phyloP scores from a whole-genome alignment of 2,329 filamentous ascomycete species.

The Alternaria tenuissima region DNA sequence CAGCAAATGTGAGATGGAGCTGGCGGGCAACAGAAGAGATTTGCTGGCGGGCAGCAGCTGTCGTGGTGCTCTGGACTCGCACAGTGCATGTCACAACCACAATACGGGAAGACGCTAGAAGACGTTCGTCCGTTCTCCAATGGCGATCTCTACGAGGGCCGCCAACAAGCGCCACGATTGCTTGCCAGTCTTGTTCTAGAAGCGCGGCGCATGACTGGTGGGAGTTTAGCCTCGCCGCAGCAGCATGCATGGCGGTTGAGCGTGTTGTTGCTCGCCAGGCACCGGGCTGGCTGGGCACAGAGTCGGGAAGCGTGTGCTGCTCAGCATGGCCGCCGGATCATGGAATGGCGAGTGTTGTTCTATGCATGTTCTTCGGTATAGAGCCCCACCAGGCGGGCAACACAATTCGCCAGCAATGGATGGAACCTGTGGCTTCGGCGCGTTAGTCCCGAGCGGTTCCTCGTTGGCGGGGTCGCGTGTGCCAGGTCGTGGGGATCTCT shows the following conservation, averaged over 20 bases:
- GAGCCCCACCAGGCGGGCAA: constrained; percentile 9
- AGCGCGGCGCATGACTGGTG: constrained; percentile 18
- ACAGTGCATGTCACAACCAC: constrained; percentile 16
- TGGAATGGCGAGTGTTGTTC: constrained; percentile 2
- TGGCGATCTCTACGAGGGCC: constrained; percentile 1
- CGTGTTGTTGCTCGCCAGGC: constrained; percentile 7
- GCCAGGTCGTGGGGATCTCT: constrained; percentile 19
- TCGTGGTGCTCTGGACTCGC: constrained; percentile 9
- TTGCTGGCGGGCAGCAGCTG: neutral
- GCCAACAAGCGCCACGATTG: constrained; percentile 19
- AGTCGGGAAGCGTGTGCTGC: neutral
- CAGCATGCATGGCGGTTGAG: constrained; percentile 2
- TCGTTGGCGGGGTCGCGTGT: constrained; percentile 19
- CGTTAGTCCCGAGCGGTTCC: constrained; percentile 16
- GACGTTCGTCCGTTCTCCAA: constrained; percentile 3
- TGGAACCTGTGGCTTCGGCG: constrained; percentile 14
- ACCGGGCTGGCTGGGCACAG: neutral
- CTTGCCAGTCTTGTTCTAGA: constrained; percentile 15
- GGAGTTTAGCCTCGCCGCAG: constrained; percentile 6
- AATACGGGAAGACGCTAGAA: constrained; percentile 21
- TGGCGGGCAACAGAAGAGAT: too few species aligned
- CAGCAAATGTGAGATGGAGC: too few species aligned
- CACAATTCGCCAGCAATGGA: constrained; percentile 4
- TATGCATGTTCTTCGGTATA: constrained; percentile 16
- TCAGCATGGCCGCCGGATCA: neutral